Percentiles rank a stretch among this genome's conserved stretches.
These are phyloP conservation scores for Sphaerulina vaccinii DNA, from an alignment of 2,329 filamentous ascomycete species.

Conservation along the genomic window DNA sequence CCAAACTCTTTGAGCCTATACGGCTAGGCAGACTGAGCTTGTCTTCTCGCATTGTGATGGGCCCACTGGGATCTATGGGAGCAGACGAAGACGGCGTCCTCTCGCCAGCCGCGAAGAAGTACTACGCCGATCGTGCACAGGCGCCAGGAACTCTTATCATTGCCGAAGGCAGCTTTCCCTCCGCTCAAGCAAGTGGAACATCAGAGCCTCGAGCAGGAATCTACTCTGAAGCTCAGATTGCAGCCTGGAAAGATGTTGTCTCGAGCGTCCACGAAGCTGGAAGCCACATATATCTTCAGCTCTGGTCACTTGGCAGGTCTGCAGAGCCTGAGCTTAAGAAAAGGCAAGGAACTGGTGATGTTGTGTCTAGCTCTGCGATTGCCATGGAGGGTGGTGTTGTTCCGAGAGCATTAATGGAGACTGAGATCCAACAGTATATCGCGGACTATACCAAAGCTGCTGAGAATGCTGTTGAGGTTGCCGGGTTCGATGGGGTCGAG, in stretches of 20 bases:
- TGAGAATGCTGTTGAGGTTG: conserved; percentile 45
- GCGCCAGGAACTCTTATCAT: conserved; percentile 38
- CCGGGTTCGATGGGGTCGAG: conserved; percentile 63
- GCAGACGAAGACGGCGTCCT: conserved; percentile 41
- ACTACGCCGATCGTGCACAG: conserved; percentile 36
- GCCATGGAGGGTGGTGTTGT: conserved; percentile 38
- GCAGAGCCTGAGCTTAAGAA: conserved; percentile 39
- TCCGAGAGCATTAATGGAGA: conserved; percentile 39
- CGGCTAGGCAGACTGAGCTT: conserved; percentile 44
- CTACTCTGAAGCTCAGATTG: conserved; percentile 42
- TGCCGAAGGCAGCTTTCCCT: conserved; percentile 40
- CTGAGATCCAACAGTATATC: conserved; percentile 38
- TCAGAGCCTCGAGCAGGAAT: conserved; percentile 30
- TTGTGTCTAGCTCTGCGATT: conserved; percentile 36
- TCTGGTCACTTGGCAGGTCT: conserved; percentile 51
- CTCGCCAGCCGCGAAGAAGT: conserved; percentile 28
- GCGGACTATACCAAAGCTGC: conserved; percentile 45
- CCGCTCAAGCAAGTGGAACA: conserved; percentile 30
- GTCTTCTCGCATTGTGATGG: conserved; percentile 53
- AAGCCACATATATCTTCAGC: conserved; percentile 48
- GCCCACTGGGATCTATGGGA: conserved; percentile 53
- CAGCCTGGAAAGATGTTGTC: conserved; percentile 53
- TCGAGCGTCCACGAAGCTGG: conserved; percentile 53
- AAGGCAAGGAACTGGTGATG: conserved; percentile 30
- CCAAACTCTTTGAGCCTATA: conserved; percentile 43